These are phyloP conservation scores for Pseudogymnoascus sp. DNA, from an alignment of 2,329 filamentous ascomycete species.

Conservation along the genomic window DNA sequence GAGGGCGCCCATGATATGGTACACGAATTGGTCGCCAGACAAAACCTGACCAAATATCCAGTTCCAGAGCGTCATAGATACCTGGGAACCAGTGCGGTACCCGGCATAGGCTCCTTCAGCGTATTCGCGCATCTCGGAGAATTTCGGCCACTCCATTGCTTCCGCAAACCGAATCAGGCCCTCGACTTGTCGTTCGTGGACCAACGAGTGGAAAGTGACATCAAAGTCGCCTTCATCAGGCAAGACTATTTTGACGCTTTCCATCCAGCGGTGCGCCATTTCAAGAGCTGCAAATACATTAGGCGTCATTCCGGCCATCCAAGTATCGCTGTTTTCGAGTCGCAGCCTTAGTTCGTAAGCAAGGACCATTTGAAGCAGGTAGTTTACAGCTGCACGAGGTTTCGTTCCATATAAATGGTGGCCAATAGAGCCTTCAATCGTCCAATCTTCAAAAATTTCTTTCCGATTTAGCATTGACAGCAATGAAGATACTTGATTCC, in stretches of 20 bases:
- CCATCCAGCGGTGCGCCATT: not conserved
- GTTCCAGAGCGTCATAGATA: not conserved
- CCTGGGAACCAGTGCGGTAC: not conserved
- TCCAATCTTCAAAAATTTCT: not conserved
- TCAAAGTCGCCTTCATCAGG: not conserved
- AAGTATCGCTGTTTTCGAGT: not conserved
- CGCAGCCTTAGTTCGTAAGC: not conserved
- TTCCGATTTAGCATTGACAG: not conserved
- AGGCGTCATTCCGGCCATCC: not conserved
- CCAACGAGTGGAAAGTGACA: not conserved
- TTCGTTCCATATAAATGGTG: not conserved
- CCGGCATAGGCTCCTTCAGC: not conserved
- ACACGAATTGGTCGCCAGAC: not conserved
- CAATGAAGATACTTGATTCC: not conserved
- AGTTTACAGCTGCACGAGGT: not conserved
- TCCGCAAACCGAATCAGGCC: not conserved
- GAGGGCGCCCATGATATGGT: not conserved
- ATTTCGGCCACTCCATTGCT: not conserved
- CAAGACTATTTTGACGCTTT: not conserved
- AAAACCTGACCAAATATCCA: not conserved
- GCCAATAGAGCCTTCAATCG: not conserved
- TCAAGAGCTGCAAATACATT: not conserved
- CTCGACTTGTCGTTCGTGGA: not conserved
- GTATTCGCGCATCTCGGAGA: not conserved
- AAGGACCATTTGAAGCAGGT: not conserved